These are phyloP conservation scores for Crucibulum laeve DNA, from an alignment of 768 basidiomycete genomes.

Conservation along the genomic window DNA sequence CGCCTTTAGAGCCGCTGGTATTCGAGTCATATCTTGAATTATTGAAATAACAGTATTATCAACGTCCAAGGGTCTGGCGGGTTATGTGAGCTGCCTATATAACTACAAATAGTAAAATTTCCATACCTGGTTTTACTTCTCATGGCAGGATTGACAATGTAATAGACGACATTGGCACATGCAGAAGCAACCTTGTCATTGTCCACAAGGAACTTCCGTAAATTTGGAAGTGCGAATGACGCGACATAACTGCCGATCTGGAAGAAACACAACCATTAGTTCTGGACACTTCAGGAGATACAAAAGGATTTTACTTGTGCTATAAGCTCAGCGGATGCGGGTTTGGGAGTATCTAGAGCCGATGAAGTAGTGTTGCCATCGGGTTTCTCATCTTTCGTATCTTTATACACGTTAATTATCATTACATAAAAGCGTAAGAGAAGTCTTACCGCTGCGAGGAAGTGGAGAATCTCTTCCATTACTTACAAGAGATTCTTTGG, in stretches of 20 bases:
- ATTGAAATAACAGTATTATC: constrained; percentile 65
- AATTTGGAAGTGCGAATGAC: constrained; percentile 59
- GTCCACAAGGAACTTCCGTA: constrained; percentile 79
- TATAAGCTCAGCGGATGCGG: constrained; percentile 36
- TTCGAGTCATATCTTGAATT: constrained; percentile 71
- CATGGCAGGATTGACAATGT: constrained; percentile 77
- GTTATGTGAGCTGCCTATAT: neutral
- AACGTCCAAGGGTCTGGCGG: constrained; percentile 70
- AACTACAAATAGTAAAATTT: neutral
- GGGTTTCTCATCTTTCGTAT: constrained; percentile 59
- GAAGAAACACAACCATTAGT: constrained; percentile 7
- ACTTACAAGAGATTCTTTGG: constrained; percentile 54
- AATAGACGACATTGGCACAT: constrained; percentile 82
- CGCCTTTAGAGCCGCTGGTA: constrained; percentile 73
- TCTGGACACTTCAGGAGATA: constrained; percentile 1
- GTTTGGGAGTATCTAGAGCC: constrained; percentile 25
- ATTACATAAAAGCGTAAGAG: neutral
- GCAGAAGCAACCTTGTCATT: constrained; percentile 76
- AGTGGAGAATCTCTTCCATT: constrained; percentile 75
- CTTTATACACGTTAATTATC: constrained; percentile 19
- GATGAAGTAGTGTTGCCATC: constrained; percentile 39
- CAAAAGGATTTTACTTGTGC: constrained; percentile 34
- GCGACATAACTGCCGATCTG: constrained; percentile 76
- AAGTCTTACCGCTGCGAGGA: constrained; percentile 44
- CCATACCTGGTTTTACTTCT: constrained; percentile 70